Evolutionary conservation across 345 rosid species (phyloP).

Genomic region (Populus simonii): DNA sequence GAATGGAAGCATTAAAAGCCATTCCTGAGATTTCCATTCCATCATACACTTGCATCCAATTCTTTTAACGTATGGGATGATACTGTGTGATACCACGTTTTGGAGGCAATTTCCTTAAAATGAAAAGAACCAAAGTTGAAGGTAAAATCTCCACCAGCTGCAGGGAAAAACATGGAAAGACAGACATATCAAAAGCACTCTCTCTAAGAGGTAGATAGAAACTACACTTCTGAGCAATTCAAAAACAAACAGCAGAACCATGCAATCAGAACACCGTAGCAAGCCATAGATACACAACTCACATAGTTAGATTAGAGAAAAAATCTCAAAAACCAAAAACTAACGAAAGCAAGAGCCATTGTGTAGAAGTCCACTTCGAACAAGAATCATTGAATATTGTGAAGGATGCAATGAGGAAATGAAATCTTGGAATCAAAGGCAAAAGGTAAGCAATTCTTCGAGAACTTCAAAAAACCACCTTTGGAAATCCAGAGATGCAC

Average conservation of each 20-base stretch:
- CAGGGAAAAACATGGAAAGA: constrained; percentile 2
- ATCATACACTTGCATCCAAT: background rate
- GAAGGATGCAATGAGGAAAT: no score
- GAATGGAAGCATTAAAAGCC: constrained; percentile 4
- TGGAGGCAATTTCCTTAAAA: constrained; percentile 91
- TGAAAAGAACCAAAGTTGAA: constrained; percentile 76
- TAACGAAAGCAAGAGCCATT: background rate
- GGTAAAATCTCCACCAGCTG: constrained; percentile 94
- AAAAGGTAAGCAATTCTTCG: no score
- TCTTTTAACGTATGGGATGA: constrained; percentile 63
- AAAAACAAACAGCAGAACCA: background rate
- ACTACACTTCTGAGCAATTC: background rate
- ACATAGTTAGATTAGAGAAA: background rate
- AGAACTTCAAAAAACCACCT: background rate
- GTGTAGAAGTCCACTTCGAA: background rate
- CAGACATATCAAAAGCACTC: background rate
- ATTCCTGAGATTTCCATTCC: background rate
- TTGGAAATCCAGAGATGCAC: background rate
- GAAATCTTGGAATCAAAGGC: background rate
- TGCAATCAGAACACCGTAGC: background rate
- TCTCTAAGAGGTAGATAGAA: background rate
- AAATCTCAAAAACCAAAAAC: background rate
- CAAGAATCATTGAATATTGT: background rate
- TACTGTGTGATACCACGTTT: constrained; percentile 80
- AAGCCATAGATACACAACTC: background rate